Base-by-base conservation (phyloP, 345 rosid genomes). In the Pistacia vera region DNA sequence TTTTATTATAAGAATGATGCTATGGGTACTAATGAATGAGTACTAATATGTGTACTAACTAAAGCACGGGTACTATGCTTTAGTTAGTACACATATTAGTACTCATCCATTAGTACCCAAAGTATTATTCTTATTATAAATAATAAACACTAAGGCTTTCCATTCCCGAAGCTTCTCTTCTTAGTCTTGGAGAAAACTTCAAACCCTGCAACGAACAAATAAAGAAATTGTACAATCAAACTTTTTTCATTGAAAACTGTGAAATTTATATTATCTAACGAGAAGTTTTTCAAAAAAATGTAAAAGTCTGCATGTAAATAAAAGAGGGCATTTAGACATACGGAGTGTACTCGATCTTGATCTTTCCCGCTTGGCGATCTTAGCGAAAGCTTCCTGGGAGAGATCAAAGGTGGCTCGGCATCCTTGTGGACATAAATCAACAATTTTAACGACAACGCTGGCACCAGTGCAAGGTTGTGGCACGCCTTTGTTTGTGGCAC, bases 371-470 rank as follows among this genome's bases (percentile, higher is more conserved):
- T 54, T 54, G 58, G 58, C 16, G 13, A 54, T 12, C n/a, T 12
- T 17, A 13, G 3, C 11, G 18, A 54, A 54, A 54, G 58, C 58
- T 54, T 54, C 58, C 16, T 54, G 18, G 13, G 58, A 3, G 1
- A 54, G 13, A 54, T 54, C 58, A 54, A 54, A 0, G n/a, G 58
- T 17, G n/a, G 16, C 30, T 22, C 8, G 63, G 63, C 63, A 22
- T 20, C 63, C 30, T 9, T 14, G 2, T 3, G 61, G 81, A 28
- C 87, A 88, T 28, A 81, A 81, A 75, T 84, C 85, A 2, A 85
- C 87, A 36, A 84, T 79, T 25, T 58, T 84, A 35, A 88, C 85
- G 0, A 11, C 84, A 12, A 82, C 86, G 14, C 70, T 55, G 11
- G 81, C 87, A 8, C 75, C 59, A 25, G 74, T 81, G 76, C 91